Conservation (phyloP, 768 basidiomycete species). For the Candolleomyces efflorescens region DNA sequence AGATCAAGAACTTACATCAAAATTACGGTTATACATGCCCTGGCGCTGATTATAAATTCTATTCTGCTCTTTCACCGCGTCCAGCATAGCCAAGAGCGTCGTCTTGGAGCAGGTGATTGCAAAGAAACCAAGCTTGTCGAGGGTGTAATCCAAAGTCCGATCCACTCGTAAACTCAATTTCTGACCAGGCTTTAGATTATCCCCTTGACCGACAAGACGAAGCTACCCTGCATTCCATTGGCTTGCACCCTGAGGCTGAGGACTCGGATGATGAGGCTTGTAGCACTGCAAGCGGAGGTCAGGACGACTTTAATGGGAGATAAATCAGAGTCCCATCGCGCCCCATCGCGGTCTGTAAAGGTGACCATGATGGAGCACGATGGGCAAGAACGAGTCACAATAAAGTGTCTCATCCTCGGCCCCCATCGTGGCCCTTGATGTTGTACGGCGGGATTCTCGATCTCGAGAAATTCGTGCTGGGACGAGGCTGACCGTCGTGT, state of each 20-base stretch:
- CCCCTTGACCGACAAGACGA: neutral
- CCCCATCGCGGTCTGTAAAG: too few species aligned
- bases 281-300: neutral
- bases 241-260: neutral
- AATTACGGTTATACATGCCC: neutral
- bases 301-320: neutral
- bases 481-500: too few species aligned
- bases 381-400: too few species aligned
- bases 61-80: conserved; percentile 5
- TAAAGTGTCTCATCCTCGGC: too few species aligned
- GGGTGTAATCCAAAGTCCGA: conserved; percentile 10
- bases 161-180: conserved; percentile 7
- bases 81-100: conserved; percentile 8
- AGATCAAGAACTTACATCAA: conserved; percentile 6
- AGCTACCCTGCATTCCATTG: neutral
- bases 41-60: neutral
- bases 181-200: neutral
- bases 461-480: too few species aligned
- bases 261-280: neutral
- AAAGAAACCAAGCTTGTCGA: conserved; percentile 11
- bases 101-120: conserved; percentile 12
- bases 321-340: too few species aligned
- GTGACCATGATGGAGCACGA: too few species aligned
- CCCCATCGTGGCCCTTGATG: too few species aligned
- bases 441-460: too few species aligned